Conservation (phyloP, 768 basidiomycete genomes). For the Russula emetica region DNA sequence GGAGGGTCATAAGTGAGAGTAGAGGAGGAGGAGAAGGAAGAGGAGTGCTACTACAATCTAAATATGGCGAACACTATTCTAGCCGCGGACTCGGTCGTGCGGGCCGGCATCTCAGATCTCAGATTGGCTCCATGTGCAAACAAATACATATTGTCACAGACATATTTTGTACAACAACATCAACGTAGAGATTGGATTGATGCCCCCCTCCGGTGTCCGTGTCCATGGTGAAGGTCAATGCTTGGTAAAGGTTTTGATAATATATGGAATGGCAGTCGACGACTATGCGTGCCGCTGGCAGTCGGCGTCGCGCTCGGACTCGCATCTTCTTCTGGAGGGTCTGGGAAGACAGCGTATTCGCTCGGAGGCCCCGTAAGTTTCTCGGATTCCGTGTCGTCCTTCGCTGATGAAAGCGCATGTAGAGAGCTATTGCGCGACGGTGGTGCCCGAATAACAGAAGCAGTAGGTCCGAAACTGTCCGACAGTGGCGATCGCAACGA, state of each 20-base stretch:
- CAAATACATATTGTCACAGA: background rate
- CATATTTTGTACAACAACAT: background rate
- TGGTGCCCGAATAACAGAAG: constrained; percentile 48
- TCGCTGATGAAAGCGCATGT: constrained; percentile 37
- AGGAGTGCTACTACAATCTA: background rate
- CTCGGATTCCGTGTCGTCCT: constrained; percentile 44
- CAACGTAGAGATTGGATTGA: constrained; percentile 36
- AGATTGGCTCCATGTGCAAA: background rate
- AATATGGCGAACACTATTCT: background rate
- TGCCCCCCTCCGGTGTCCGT: constrained; percentile 42
- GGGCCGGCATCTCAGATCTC: background rate
- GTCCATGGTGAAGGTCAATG: constrained; percentile 35
- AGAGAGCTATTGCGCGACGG: constrained; percentile 51
- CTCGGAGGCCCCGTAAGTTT: constrained; percentile 60
- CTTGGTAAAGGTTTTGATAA: constrained; percentile 49
- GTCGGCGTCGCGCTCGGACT: constrained; percentile 29
- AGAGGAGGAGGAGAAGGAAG: background rate
- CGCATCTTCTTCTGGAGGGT: constrained; percentile 49
- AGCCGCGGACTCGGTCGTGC: background rate
- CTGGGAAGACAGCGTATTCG: constrained; percentile 68
- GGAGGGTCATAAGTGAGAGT: constrained; percentile 50
- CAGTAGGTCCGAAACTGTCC: constrained; percentile 27
- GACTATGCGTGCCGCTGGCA: constrained; percentile 13
- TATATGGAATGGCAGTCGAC: constrained; percentile 57
- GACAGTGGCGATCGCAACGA: constrained; percentile 37